Conservation (phyloP, 352 stramenopile species). For the Pythium plurisporium region DNA sequence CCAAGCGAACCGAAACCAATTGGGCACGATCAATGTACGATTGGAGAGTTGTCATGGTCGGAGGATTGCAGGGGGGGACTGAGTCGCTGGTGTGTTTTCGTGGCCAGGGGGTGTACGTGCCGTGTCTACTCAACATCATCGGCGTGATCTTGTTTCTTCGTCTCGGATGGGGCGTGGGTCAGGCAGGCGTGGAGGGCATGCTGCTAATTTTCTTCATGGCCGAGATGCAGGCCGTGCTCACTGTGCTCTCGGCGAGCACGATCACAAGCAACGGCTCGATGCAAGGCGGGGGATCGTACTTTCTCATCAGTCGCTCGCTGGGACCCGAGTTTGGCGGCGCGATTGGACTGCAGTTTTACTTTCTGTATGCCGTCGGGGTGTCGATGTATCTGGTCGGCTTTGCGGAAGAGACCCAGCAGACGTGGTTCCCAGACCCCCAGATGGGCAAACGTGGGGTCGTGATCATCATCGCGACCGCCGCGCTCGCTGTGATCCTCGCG, state of each 20-base stretch:
- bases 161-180: slow-evolving; percentile 78
- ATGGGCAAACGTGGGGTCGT: slow-evolving; percentile 40
- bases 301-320: slow-evolving; percentile 62
- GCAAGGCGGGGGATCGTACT: slow-evolving; percentile 60
- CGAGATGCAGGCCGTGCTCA: slow-evolving; percentile 63
- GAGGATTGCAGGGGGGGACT: background rate
- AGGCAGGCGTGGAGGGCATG: slow-evolving; percentile 75
- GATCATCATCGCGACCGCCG: slow-evolving; percentile 47
- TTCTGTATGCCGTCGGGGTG: slow-evolving; percentile 65
- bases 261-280: slow-evolving; percentile 88
- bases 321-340: slow-evolving; percentile 86
- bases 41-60: background rate
- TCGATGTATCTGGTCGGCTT: slow-evolving; percentile 82
- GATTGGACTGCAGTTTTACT: slow-evolving; percentile 89
- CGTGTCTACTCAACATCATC: slow-evolving; percentile 89
- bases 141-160: slow-evolving; percentile 88
- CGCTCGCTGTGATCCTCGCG: slow-evolving; percentile 33
- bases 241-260: slow-evolving; percentile 69
- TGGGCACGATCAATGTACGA: slow-evolving; percentile 42
- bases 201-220: slow-evolving; percentile 66
- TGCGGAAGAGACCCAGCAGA: slow-evolving; percentile 59
- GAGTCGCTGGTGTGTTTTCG: background rate
- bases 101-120: slow-evolving; percentile 84
- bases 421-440: slow-evolving; percentile 35
- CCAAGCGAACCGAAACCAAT: no score